Conservation (phyloP, 139 green algal genomes). For the Chlorella sp. region DNA sequence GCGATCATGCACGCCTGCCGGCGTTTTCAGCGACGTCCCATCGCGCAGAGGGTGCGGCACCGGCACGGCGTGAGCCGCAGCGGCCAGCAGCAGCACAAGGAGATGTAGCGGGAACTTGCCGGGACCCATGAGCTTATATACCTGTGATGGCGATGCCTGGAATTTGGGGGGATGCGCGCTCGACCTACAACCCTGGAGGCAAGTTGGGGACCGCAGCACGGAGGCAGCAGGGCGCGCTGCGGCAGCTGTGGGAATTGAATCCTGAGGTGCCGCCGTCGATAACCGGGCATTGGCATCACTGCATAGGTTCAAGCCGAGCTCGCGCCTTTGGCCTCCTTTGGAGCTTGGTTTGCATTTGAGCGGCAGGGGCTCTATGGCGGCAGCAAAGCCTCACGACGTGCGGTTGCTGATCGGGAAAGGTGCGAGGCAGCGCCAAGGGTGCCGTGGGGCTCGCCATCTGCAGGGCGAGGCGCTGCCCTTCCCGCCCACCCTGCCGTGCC, state of each 20-base stretch:
- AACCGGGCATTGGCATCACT: no score
- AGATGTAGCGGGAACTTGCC: not conserved
- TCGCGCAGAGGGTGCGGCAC: not conserved
- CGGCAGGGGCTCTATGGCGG: not conserved
- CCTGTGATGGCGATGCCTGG: no score
- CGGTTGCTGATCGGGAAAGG: slow-evolving; percentile 4
- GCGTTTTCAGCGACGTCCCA: no score
- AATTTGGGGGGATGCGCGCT: no score
- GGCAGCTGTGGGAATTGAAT: no score
- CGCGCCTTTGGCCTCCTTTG: not conserved
- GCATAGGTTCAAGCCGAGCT: not conserved
- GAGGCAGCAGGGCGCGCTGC: no score
- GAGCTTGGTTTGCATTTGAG: not conserved
- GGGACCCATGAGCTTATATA: no score
- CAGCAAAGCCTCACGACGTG: not conserved
- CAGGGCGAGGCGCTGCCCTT: not conserved
- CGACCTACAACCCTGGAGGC: no score
- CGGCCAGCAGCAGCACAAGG: not conserved
- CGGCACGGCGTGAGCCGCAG: not conserved
- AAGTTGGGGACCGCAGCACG: no score
- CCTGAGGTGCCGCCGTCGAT: no score
- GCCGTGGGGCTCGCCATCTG: not conserved
- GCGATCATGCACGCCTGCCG: not conserved
- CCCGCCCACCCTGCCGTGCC: not conserved
- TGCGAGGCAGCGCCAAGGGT: not conserved